These are phyloP conservation scores for Dissophora ornata DNA, from an alignment of 192 early-diverging fungal species.

Conservation along the genomic window DNA sequence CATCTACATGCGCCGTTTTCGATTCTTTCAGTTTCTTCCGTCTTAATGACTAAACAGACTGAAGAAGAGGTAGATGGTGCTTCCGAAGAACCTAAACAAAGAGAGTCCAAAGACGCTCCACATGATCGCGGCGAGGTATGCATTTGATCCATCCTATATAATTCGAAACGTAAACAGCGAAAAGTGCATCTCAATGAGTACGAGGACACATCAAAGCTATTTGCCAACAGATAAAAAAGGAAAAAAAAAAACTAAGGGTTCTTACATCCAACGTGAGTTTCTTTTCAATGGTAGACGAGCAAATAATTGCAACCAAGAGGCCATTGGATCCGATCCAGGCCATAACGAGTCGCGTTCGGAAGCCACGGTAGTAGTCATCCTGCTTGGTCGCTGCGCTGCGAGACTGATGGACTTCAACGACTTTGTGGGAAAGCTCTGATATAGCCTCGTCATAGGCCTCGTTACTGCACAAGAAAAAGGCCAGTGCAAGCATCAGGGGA, in stretches of 20 bases:
- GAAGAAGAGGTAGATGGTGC: slow-evolving; percentile 72
- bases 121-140: slow-evolving; percentile 76
- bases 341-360: slow-evolving; percentile 78
- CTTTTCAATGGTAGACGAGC: slow-evolving; percentile 38
- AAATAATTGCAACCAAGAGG: slow-evolving; percentile 71
- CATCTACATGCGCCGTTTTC: too few species aligned
- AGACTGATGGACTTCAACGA: slow-evolving; percentile 43
- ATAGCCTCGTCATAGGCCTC: slow-evolving; percentile 61
- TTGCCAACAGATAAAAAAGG: too few species aligned
- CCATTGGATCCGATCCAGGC: slow-evolving; percentile 83
- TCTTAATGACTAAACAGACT: slow-evolving; percentile 63
- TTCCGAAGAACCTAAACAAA: slow-evolving; percentile 77
- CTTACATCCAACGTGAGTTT: slow-evolving; percentile 46
- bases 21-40: too few species aligned
- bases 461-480: slow-evolving; percentile 65
- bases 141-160: slow-evolving; percentile 52
- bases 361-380: slow-evolving; percentile 83
- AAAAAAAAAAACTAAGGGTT: neutral
- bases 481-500: too few species aligned
- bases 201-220: too few species aligned
- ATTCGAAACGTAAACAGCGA: neutral
- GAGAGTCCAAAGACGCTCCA: slow-evolving; percentile 80
- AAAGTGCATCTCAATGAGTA: neutral
- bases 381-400: slow-evolving; percentile 61
- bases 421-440: slow-evolving; percentile 48